Percentiles rank a stretch among this genome's conserved stretches.
phyloP scores from a whole-genome alignment of 1,139 yeast genomes.

The Blastobotrys ciferrii region DNA sequence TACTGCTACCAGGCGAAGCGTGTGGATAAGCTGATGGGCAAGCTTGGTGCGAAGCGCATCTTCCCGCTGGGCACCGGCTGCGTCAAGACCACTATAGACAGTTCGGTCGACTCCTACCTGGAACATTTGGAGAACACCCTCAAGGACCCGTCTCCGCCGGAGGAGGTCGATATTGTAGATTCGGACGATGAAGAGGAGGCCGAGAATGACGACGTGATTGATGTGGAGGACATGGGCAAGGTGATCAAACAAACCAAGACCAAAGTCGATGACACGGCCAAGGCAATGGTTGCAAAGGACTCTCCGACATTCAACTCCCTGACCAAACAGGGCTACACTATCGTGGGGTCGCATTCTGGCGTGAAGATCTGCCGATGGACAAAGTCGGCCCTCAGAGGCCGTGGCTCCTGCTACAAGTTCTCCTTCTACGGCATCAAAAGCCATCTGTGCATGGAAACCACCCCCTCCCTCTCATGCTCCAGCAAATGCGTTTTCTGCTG shows the following conservation, averaged over 20 bases:
- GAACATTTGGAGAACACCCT: slow-evolving; percentile 57
- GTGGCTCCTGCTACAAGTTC: slow-evolving; percentile 91
- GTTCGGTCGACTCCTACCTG: slow-evolving; percentile 63
- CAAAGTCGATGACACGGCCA: slow-evolving; percentile 42
- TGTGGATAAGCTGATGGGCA: slow-evolving; percentile 75
- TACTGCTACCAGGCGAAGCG: slow-evolving; percentile 83
- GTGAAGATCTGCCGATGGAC: slow-evolving; percentile 97
- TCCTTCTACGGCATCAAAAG: slow-evolving; percentile 89
- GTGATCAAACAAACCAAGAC: slow-evolving; percentile 44
- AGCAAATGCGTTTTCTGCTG: slow-evolving; percentile 96
- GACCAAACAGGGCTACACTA: slow-evolving; percentile 89
- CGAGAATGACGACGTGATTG: slow-evolving; percentile 51
- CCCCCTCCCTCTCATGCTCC: slow-evolving; percentile 91
- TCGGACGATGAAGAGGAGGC: slow-evolving; percentile 48
- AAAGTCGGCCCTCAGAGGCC: slow-evolving; percentile 86
- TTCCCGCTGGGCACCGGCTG: slow-evolving; percentile 87
- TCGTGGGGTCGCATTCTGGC: slow-evolving; percentile 93
- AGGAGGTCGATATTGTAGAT: slow-evolving; percentile 45
- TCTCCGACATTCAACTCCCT: slow-evolving; percentile 87
- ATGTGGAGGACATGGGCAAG: slow-evolving; percentile 83
- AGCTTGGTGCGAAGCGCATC: slow-evolving; percentile 79
- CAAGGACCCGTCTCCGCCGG: slow-evolving; percentile 57
- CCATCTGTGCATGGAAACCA: slow-evolving; percentile 93
- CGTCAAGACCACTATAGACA: slow-evolving; percentile 66
- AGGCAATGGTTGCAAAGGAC: slow-evolving; percentile 86